Evolutionary conservation across 768 basidiomycete species (phyloP).

Genomic region (Leccinum imitatum): DNA sequence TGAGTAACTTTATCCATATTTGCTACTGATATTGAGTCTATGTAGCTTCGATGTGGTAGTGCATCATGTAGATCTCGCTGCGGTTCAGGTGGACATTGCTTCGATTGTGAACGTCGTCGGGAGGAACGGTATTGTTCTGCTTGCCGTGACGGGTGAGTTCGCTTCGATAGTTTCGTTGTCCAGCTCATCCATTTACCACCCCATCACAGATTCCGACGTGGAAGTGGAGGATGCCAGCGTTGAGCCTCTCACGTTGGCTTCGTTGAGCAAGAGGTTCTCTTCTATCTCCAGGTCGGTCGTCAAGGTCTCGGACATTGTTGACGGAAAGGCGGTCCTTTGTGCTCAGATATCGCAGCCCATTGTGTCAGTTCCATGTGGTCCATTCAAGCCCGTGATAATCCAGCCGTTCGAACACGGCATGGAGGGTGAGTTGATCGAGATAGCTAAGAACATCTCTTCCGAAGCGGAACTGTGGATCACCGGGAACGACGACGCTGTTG

Average conservation of each 20-base stretch:
- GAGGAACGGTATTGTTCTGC: slow-evolving; percentile 20
- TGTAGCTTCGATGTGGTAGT: slow-evolving; percentile 23
- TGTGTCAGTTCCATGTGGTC: slow-evolving; percentile 13
- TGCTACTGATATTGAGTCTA: neutral
- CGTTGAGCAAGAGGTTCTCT: neutral
- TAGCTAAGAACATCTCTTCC: slow-evolving; percentile 24
- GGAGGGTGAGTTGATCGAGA: slow-evolving; percentile 29
- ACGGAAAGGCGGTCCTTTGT: neutral
- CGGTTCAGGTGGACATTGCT: slow-evolving; percentile 18
- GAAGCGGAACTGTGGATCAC: slow-evolving; percentile 32
- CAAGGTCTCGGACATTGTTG: neutral
- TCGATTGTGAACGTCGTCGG: slow-evolving; percentile 28
- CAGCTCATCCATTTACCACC: neutral
- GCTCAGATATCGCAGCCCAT: slow-evolving; percentile 15
- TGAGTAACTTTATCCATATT: neutral
- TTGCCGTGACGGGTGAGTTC: slow-evolving; percentile 22
- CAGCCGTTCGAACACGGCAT: slow-evolving; percentile 26
- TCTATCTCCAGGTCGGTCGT: neutral
- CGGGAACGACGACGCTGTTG: slow-evolving; percentile 31
- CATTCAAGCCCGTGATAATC: slow-evolving; percentile 28
- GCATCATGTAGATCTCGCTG: slow-evolving; percentile 21
- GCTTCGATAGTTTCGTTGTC: too few relatives aligned
- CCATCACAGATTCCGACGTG: neutral
- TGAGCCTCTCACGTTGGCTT: neutral
- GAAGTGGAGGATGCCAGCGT: neutral